Evolutionary conservation across 768 basidiomycete genomes (phyloP), one percentile per base, ranked within the genome.

Genomic region (Neoboletus brunneissimus): DNA sequence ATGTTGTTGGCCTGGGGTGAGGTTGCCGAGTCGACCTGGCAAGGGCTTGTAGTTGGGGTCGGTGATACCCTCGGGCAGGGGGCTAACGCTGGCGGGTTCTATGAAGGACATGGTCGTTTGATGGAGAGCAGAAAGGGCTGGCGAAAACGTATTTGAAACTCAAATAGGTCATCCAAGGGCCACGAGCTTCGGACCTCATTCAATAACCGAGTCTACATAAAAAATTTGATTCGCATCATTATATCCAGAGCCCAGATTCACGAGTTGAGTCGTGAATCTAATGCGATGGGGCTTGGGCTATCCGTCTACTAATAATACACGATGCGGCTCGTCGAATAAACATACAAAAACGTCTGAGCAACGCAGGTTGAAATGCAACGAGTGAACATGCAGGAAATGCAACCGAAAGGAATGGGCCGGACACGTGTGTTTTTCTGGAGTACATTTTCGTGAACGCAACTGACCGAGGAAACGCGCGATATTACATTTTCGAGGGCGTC

Each of bases 21-120:
- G 80, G 70, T 94, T 92, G n/a, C 92, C 92, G 38, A 91, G 73
- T 31, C 86, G 79, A 16, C 92, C 91, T 20, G 90, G 85, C 1
- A 76, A 75, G 13, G 88, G 87, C 63, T 76, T 81, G 71, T 85
- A 88, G 69, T 79, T 79, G 18, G 84, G 79, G 71, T 87, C 81
- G 4, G 85, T 85, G 57, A 85, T 74, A 54, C 84, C 84, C 35
- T 73, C 73, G 18, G 85, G 84, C 66, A 85, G 73, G 2, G 79
- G 73, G 42, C 81, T 82, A 50, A 78, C 84, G 69, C 75, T 81
- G 48, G 82, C 83, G 20, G 75, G 71, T 55, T 72, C 48, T 11
- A 62, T 43, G 27, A 45, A 18, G 41, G 71, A 67, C 70, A 75
- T 74, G 65, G 60, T 70, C 37, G 60, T 40, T 27, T 38, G 44